Percentiles rank a stretch among this genome's conserved stretches.
Conservation (phyloP, 495 filamentous ascomycete species). For the Trichoderma reesei region DNA sequence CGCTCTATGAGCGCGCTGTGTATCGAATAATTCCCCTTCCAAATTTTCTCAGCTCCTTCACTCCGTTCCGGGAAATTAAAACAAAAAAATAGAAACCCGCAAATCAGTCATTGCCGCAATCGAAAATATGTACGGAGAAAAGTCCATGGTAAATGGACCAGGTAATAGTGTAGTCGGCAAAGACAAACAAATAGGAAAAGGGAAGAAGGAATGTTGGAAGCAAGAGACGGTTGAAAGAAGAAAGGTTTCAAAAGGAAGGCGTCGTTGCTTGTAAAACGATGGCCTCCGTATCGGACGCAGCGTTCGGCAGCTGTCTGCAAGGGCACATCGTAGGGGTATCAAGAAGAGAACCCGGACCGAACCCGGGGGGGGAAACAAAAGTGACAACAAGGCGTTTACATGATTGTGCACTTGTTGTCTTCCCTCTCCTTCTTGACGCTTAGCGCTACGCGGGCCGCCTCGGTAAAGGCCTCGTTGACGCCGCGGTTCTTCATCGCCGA, state of each 20-base stretch:
- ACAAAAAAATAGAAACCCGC: background rate
- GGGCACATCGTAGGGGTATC: background rate
- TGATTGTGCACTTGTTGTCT: slow-evolving; percentile 44
- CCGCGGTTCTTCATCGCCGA: slow-evolving; percentile 95
- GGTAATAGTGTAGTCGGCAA: background rate
- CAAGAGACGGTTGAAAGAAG: background rate
- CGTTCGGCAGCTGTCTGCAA: background rate
- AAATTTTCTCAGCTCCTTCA: background rate
- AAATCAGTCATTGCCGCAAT: background rate
- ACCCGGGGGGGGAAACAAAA: background rate
- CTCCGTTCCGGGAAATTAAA: background rate
- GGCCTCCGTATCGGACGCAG: background rate
- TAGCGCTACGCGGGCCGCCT: slow-evolving; percentile 92
- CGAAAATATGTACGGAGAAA: slow-evolving; percentile 5
- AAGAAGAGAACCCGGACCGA: background rate
- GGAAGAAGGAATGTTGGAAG: background rate
- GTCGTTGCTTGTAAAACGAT: background rate
- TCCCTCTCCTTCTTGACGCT: slow-evolving; percentile 65
- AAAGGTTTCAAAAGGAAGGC: background rate
- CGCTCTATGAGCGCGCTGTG: background rate
- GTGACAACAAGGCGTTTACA: slow-evolving; percentile 29
- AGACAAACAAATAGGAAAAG: background rate
- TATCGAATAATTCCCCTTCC: background rate
- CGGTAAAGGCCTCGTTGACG: slow-evolving; percentile 96
- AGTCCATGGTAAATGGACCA: background rate